Evolutionary conservation across 371 early-diverging fungal genomes (phyloP).

Genomic region (Mucor mucedo): DNA sequence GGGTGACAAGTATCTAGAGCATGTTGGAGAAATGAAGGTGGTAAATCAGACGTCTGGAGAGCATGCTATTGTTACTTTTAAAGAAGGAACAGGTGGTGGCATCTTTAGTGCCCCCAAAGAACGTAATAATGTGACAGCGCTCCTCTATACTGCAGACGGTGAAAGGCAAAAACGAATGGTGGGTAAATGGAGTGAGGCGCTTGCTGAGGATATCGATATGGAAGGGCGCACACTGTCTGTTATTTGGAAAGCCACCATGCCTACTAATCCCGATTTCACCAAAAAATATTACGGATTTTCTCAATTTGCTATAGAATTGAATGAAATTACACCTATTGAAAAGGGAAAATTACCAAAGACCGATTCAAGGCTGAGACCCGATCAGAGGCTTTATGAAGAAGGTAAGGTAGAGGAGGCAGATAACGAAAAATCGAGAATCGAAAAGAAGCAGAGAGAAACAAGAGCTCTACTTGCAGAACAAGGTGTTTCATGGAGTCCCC

Average conservation of each 20-base stretch:
- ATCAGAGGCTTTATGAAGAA: conserved; percentile 82
- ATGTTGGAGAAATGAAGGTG: conserved; percentile 75
- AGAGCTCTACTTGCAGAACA: not conserved
- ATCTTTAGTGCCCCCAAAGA: conserved; percentile 23
- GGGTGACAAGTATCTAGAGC: conserved; percentile 78
- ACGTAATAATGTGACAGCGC: conserved; percentile 67
- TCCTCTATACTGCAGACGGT: conserved; percentile 51
- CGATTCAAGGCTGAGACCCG: conserved; percentile 89
- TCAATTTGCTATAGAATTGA: conserved; percentile 82
- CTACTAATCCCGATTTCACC: conserved; percentile 37
- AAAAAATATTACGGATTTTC: conserved; percentile 90
- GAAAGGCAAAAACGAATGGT: conserved; percentile 43
- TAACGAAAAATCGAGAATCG: conserved; percentile 78
- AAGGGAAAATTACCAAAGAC: conserved; percentile 74
- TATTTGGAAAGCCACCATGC: conserved; percentile 74
- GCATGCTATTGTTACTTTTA: conserved; percentile 57
- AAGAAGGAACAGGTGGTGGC: conserved; percentile 41
- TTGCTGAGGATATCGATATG: conserved; percentile 49
- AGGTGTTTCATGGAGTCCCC: not conserved
- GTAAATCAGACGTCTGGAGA: conserved; percentile 73
- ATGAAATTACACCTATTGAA: conserved; percentile 73
- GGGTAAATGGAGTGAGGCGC: conserved; percentile 63
- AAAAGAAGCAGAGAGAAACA: conserved; percentile 83
- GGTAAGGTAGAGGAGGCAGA: conserved; percentile 77
- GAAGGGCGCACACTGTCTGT: conserved; percentile 58